Base-by-base conservation (phyloP, 805 yeast species). In the Ogataea zsoltii region DNA sequence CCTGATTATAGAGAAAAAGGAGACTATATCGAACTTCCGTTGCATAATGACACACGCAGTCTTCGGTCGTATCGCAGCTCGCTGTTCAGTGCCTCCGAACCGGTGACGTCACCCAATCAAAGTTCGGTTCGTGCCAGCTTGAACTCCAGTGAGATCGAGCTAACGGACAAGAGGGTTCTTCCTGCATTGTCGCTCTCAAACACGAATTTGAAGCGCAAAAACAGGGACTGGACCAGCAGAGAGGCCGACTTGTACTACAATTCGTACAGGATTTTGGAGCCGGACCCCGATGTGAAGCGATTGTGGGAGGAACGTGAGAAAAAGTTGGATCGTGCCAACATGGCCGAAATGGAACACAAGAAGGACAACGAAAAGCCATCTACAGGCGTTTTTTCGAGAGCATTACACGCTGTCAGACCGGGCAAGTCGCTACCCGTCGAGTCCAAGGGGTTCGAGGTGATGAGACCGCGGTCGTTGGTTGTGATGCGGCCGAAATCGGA, bases 161-260 rank as follows among this genome's bases (percentile, higher is more conserved):
- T 62, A 38, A 56, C 64, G 2, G 65, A 60, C 35, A 45, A 46
- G 26, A 44, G 66, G 3, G 61, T 50, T 2, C 31, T 59, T 13
- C 61, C 66, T 11, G 53, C 58, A 10, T 38, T 53, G 26, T 41
- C 55, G 29, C 53, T 29, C 10, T 16, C 45, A 13, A 38, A 7
- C 34, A 44, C 37, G 72, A 10, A 17, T 37, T 39, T 33, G 35
- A 17, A 10, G 40, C 40, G 16, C 7, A 26, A 28, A 26, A 42
- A 18, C 30, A 34, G 63, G 10, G 83, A 82, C 57, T 81, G 81
- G 60, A 75, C 83, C 0, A 75, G 76, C 1, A 66, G 88, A 47
- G 88, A 82, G 56, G 82, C 79, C 1, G 88, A 82, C 57, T 53
- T 70, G 26, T 78, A 79, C 46, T 75, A 67, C 54, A 65, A 69